Conservation (phyloP, 306 rosid species). For the Cucurbita ficifolia region DNA sequence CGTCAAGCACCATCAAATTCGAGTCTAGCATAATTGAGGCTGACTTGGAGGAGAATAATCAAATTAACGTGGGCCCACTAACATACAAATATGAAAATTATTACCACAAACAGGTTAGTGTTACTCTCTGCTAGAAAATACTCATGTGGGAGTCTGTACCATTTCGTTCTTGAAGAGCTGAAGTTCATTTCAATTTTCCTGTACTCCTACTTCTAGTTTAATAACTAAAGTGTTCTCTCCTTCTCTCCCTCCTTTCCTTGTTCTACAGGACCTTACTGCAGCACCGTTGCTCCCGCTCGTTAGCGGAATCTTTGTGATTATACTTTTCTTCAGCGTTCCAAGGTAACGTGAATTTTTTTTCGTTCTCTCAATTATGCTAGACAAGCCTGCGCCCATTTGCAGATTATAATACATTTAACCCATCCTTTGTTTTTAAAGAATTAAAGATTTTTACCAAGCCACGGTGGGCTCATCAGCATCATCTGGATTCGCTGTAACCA, state of each 20-base stretch:
- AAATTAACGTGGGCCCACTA: constrained; percentile 76
- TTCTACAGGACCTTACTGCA: constrained; percentile 70
- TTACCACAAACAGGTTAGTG: constrained; percentile 67
- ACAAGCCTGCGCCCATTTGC: neutral
- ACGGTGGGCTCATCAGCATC: constrained; percentile 60
- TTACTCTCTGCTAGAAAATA: neutral
- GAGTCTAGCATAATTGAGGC: constrained; percentile 74
- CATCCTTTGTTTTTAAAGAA: constrained; percentile 25
- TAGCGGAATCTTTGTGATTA: constrained; percentile 51
- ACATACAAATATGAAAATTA: constrained; percentile 46
- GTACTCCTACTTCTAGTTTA: neutral
- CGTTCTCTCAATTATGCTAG: neutral
- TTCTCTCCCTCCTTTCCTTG: neutral
- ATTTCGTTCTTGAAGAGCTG: neutral
- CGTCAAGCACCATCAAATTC: constrained; percentile 52
- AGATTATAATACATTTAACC: constrained; percentile 2
- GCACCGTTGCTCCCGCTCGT: constrained; percentile 90
- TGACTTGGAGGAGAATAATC: constrained; percentile 59
- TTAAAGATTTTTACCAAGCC: constrained; percentile 67
- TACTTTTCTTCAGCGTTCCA: constrained; percentile 60
- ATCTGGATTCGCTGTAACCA: constrained; percentile 41
- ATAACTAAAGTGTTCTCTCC: neutral
- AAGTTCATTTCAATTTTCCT: neutral
- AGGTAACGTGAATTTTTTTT: constrained; percentile 33
- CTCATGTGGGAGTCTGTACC: neutral